Conservation (phyloP, 1,284 basidiomycete genomes). For the Paramarasmius palmivorus region DNA sequence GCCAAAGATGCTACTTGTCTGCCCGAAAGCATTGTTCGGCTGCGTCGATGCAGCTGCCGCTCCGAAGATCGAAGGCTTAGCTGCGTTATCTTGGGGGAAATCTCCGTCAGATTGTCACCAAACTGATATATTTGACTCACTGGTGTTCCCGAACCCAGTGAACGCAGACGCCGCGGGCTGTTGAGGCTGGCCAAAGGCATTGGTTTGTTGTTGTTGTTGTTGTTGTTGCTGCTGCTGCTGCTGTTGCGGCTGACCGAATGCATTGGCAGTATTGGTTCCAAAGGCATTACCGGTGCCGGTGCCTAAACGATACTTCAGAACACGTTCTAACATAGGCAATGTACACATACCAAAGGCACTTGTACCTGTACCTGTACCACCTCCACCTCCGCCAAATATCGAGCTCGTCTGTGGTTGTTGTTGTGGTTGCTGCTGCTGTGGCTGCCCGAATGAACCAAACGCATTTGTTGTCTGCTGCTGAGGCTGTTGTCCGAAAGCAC, state of each 20-base stretch:
- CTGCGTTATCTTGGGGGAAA: slow-evolving; percentile 28
- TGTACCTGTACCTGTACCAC: slow-evolving; percentile 20
- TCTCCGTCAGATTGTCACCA: slow-evolving; percentile 17
- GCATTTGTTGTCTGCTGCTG: slow-evolving; percentile 21
- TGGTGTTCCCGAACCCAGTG: slow-evolving; percentile 38
- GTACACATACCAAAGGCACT: slow-evolving; percentile 24
- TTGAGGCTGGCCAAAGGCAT: slow-evolving; percentile 23
- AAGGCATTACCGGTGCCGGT: slow-evolving; percentile 8
- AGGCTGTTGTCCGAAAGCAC: slow-evolving; percentile 32
- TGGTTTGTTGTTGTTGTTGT: slow-evolving; percentile 25
- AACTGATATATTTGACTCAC: slow-evolving; percentile 35
- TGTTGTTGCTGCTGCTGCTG: slow-evolving; percentile 21
- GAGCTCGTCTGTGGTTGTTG: slow-evolving; percentile 4
- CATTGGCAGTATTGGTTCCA: slow-evolving; percentile 15
- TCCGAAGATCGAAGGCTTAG: slow-evolving; percentile 47
- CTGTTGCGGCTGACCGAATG: slow-evolving; percentile 34
- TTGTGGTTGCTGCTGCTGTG: slow-evolving; percentile 23
- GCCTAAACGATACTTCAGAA: not conserved
- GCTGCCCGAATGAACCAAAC: slow-evolving; percentile 5
- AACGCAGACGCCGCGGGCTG: slow-evolving; percentile 7
- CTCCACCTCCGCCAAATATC: slow-evolving; percentile 27
- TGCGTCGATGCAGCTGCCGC: slow-evolving; percentile 30
- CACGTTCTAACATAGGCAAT: not conserved
- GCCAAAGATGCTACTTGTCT: slow-evolving; percentile 20
- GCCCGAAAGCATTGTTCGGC: slow-evolving; percentile 22